Evolutionary conservation across 352 stramenopile species (phyloP).

Genomic region (Globisporangium viniferum): DNA sequence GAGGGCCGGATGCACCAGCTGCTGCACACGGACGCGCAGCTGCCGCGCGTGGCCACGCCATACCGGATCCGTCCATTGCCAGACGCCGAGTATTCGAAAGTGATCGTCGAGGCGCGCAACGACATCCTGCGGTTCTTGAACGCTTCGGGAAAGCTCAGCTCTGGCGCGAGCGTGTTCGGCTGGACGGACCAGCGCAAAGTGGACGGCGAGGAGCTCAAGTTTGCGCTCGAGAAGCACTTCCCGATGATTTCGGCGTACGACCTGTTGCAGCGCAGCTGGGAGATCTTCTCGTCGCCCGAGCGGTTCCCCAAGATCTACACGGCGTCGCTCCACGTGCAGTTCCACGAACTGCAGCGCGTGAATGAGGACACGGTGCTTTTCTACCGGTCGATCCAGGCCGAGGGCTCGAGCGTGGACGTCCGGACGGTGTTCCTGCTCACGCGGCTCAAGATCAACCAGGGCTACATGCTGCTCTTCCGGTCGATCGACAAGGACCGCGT

Average conservation of each 20-base stretch:
- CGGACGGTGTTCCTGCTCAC: slow-evolving; percentile 65
- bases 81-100: slow-evolving; percentile 31
- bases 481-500: slow-evolving; percentile 51
- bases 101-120: slow-evolving; percentile 41
- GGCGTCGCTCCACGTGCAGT: slow-evolving; percentile 33
- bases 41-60: slow-evolving; percentile 17
- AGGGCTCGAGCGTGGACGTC: slow-evolving; percentile 31
- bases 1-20: slow-evolving; percentile 52
- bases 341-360: slow-evolving; percentile 49
- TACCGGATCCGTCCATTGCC: slow-evolving; percentile 40
- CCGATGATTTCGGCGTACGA: slow-evolving; percentile 28
- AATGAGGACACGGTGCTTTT: slow-evolving; percentile 58
- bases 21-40: slow-evolving; percentile 37
- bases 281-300: slow-evolving; percentile 46
- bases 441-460: slow-evolving; percentile 47
- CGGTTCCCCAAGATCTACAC: slow-evolving; percentile 51
- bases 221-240: slow-evolving; percentile 63
- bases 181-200: slow-evolving; percentile 67
- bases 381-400: slow-evolving; percentile 42
- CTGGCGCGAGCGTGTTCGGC: slow-evolving; percentile 44
- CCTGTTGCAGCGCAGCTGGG: slow-evolving; percentile 50
- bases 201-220: slow-evolving; percentile 40
- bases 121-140: slow-evolving; percentile 53
- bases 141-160: slow-evolving; percentile 43
- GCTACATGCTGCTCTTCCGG: slow-evolving; percentile 61